These are phyloP conservation scores for Sordaria brevicollis DNA, from an alignment of 495 filamentous ascomycete genomes.

Conservation along the genomic window DNA sequence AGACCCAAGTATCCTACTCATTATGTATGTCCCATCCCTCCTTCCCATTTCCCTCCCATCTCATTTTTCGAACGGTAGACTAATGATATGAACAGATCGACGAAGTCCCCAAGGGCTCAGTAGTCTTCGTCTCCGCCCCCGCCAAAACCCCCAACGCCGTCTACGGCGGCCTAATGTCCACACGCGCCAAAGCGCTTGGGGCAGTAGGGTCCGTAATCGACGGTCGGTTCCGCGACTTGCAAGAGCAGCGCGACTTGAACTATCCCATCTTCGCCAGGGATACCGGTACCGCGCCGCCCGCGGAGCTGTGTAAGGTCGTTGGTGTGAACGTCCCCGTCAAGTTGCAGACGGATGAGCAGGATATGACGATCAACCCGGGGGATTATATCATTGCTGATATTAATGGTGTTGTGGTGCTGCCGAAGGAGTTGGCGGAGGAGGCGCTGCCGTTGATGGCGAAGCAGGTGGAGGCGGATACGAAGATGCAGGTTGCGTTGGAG, in stretches of 20 bases:
- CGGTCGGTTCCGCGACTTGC: constrained; percentile 46
- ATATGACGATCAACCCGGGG: constrained; percentile 40
- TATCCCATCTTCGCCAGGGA: constrained; percentile 45
- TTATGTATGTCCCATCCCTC: constrained; percentile 31
- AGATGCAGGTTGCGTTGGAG: constrained; percentile 40
- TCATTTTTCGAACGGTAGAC: background rate
- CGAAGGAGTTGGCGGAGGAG: constrained; percentile 33
- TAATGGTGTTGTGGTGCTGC: constrained; percentile 45
- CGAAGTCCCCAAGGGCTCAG: constrained; percentile 36
- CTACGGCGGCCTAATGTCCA: constrained; percentile 51
- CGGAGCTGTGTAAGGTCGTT: constrained; percentile 32
- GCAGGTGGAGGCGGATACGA: constrained; percentile 44
- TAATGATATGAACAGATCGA: constrained; percentile 36
- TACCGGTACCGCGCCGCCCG: constrained; percentile 41
- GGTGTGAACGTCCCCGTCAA: constrained; percentile 32
- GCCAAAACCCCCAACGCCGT: constrained; percentile 42
- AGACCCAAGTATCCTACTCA: constrained; percentile 35
- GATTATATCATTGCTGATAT: constrained; percentile 49
- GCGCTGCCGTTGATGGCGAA: constrained; percentile 37
- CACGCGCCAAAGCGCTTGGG: constrained; percentile 37
- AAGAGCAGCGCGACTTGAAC: constrained; percentile 45
- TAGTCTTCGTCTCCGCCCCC: constrained; percentile 48
- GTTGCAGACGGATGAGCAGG: constrained; percentile 30
- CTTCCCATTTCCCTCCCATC: background rate
- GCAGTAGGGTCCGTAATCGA: constrained; percentile 43